Percentiles rank a stretch among this genome's conserved stretches.
These are phyloP conservation scores for Murraya koenigii DNA, from an alignment of 345 rosid genomes.

Conservation along the genomic window DNA sequence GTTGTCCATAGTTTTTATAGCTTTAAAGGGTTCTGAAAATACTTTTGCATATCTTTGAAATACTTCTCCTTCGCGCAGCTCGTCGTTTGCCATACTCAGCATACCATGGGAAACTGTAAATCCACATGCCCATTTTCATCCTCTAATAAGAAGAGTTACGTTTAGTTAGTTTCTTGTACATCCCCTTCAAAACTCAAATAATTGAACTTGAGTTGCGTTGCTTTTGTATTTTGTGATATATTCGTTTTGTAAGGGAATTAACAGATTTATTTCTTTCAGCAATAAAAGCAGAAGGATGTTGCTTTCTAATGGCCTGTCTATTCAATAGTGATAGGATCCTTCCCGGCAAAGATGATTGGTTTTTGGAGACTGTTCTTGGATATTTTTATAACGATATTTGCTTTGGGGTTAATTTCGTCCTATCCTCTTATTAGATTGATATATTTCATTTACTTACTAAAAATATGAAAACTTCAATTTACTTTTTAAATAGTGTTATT, in stretches of 20 bases:
- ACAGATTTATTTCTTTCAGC: neutral
- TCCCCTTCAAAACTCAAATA: neutral
- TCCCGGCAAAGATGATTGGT: neutral
- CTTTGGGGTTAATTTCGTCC: neutral
- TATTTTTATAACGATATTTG: neutral
- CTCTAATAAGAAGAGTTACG: conserved; percentile 1
- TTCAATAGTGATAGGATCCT: neutral
- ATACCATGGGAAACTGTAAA: conserved; percentile 10
- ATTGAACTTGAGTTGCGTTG: neutral
- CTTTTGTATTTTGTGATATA: neutral
- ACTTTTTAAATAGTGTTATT: too few relatives aligned
- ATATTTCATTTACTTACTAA: too few relatives aligned
- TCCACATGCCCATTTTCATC: neutral
- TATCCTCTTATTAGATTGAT: too few relatives aligned
- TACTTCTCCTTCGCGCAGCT: neutral
- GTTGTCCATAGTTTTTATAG: neutral
- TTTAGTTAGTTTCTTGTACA: conserved; percentile 7
- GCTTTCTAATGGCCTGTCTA: neutral
- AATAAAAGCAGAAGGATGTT: neutral
- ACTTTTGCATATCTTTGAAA: neutral
- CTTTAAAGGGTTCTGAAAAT: neutral
- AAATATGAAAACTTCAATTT: too few relatives aligned
- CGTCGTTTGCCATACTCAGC: neutral
- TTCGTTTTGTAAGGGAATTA: neutral
- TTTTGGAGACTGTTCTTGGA: neutral